Conservation (phyloP, 345 rosid genomes). For the Iberis pinnata region DNA sequence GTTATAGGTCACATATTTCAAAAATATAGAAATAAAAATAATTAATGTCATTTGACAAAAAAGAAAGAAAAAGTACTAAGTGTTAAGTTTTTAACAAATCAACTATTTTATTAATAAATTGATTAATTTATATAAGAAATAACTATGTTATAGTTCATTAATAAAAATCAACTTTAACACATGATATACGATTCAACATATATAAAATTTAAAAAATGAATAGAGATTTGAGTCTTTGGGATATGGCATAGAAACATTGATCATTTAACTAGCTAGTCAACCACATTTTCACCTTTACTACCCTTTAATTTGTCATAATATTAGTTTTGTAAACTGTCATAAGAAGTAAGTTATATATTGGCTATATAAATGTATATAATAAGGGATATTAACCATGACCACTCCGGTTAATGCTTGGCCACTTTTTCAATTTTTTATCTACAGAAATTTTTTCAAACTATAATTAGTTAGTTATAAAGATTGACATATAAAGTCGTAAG, state of each 20-base stretch:
- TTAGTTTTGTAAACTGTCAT: neutral
- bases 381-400: neutral
- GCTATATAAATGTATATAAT: neutral
- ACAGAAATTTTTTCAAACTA: too few relatives aligned
- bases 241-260: neutral
- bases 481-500: neutral
- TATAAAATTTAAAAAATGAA: too few relatives aligned
- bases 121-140: too few relatives aligned
- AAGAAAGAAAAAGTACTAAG: too few relatives aligned
- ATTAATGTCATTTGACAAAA: too few relatives aligned
- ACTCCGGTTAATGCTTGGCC: slow-evolving; percentile 2
- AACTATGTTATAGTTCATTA: too few relatives aligned
- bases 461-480: neutral
- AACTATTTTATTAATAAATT: too few relatives aligned
- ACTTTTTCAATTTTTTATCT: neutral
- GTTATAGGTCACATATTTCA: too few relatives aligned
- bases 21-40: too few relatives aligned
- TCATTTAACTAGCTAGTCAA: neutral
- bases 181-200: neutral
- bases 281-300: neutral
- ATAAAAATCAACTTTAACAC: too few relatives aligned
- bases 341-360: neutral
- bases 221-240: too few relatives aligned
- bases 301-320: neutral
- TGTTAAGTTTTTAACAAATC: too few relatives aligned